Conservation (phyloP, 139 green algal species). For the Chlorella sorokiniana region DNA sequence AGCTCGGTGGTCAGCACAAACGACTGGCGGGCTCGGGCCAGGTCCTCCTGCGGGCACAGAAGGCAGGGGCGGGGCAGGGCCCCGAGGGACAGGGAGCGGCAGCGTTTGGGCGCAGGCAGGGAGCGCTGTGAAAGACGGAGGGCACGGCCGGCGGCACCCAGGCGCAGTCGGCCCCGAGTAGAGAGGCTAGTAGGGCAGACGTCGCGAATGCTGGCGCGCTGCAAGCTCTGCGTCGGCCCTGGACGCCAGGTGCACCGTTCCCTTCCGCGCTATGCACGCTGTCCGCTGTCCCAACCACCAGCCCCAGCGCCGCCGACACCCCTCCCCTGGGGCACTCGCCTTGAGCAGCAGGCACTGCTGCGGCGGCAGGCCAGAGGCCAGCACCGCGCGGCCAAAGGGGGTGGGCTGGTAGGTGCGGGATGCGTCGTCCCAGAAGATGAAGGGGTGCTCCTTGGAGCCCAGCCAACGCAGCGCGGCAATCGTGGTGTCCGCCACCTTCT, state of each 20-base stretch:
- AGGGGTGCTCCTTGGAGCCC: conserved; percentile 37
- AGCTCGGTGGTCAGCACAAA: conserved; percentile 83
- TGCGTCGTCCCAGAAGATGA: conserved; percentile 47
- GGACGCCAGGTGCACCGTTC: too few species aligned
- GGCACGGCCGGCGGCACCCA: too few species aligned
- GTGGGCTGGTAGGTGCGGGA: conserved; percentile 47
- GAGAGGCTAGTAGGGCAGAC: too few species aligned
- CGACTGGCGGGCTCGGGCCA: conserved; percentile 57
- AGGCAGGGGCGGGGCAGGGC: neutral
- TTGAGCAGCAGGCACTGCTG: conserved; percentile 61
- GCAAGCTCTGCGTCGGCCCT: too few species aligned
- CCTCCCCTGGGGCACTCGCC: too few species aligned
- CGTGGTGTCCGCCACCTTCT: conserved; percentile 49
- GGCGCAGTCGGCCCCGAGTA: too few species aligned
- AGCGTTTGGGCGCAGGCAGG: neutral
- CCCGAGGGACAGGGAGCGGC: too few species aligned
- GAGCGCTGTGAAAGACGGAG: too few species aligned
- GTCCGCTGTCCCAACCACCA: too few species aligned
- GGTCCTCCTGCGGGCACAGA: conserved; percentile 56
- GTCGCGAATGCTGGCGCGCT: too few species aligned
- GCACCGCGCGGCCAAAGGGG: conserved; percentile 69
- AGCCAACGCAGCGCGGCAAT: conserved; percentile 71
- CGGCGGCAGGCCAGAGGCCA: conserved; percentile 62
- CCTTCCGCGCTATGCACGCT: too few species aligned
- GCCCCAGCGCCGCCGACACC: too few species aligned